Base-by-base conservation (phyloP, 106 monocot genomes). In the Dactylorhiza incarnata region DNA sequence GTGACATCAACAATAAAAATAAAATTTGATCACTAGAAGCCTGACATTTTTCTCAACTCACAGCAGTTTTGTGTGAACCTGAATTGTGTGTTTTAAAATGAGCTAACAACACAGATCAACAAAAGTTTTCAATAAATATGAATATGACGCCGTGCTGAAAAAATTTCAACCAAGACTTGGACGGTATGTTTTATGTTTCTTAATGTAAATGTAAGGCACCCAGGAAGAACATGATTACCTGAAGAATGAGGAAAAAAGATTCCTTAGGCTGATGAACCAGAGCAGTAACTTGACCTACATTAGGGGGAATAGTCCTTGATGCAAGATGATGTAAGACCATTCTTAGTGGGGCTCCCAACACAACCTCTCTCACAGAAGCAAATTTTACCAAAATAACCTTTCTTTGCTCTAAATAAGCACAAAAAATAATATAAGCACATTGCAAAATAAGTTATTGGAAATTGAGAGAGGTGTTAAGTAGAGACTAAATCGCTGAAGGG, bases 301-400 rank as follows among this genome's bases (percentile, higher is more conserved):
- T 83, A 66, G 91, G 84, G 49, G 83, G 75, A n/a, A n/a, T 79
- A 44, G 88, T 92, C 72, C 68, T 91, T 44, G 78, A 80, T 10
- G 86, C 87, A 71, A 99, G 89, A 77, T 94, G 82, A 73, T 99
- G 91, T 68, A 99, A 77, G 71, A 94, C 67, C 44, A 86, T 49
- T 78, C 92, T 91, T 53, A 99, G 68, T 48, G 99, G 99, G 75
- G 99, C 99, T 54, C 99, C 99, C 58, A 99, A 75, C 4, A 99
- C 99, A 49, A 99, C 88, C 73, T 99, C 94, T 83, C 94, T 99
- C n/a, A 99, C 83, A 54, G 99, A 99, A 75, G 99, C 94, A 82
- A 99, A 84, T 80, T 94, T 93, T 49, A 90, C 68, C 78, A 99
- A 82, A 74, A 90, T 54, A 68, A 88, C 78, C 43, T 89, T 82